phyloP scores from a whole-genome alignment of 306 rosid species.

The Benincasa hispida region DNA sequence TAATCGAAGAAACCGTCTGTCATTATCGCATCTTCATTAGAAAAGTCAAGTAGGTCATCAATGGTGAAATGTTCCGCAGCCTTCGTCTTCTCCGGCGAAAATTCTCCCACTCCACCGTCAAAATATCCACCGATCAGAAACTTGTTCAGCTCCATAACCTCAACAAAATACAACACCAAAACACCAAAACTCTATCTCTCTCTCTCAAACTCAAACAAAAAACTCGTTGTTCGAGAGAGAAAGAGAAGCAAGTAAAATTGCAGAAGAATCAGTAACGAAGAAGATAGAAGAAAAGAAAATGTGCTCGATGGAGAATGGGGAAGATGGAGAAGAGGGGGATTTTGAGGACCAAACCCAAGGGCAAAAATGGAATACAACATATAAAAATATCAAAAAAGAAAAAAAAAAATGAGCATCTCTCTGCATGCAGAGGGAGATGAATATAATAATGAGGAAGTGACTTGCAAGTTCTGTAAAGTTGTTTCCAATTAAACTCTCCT shows the following conservation, averaged over 20 bases:
- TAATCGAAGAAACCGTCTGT: slow-evolving; percentile 54
- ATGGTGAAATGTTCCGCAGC: slow-evolving; percentile 54
- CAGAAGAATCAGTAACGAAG: slow-evolving; percentile 4
- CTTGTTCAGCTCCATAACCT: slow-evolving; percentile 52
- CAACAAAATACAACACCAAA: neutral
- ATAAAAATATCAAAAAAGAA: too few species aligned
- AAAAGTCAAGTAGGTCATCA: slow-evolving; percentile 81
- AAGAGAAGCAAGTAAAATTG: neutral
- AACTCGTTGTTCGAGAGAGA: neutral
- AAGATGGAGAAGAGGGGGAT: slow-evolving; percentile 38
- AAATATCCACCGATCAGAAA: slow-evolving; percentile 54
- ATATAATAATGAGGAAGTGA: slow-evolving; percentile 53
- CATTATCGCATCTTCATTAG: slow-evolving; percentile 59
- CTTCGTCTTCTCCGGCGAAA: slow-evolving; percentile 42
- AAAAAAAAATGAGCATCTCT: slow-evolving; percentile 31
- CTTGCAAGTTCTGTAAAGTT: slow-evolving; percentile 77
- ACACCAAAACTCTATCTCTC: neutral
- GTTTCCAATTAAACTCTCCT: slow-evolving; percentile 14
- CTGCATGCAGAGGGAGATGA: slow-evolving; percentile 33
- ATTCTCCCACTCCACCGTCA: slow-evolving; percentile 33
- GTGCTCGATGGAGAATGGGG: slow-evolving; percentile 17
- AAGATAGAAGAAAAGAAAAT: slow-evolving; percentile 12
- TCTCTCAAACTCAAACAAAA: neutral
- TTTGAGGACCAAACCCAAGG: slow-evolving; percentile 71
- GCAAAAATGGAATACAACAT: slow-evolving; percentile 22